Evolutionary conservation across 495 filamentous ascomycete genomes (phyloP), one percentile per base, ranked within the genome.

Genomic region (Entonaema liquescens): DNA sequence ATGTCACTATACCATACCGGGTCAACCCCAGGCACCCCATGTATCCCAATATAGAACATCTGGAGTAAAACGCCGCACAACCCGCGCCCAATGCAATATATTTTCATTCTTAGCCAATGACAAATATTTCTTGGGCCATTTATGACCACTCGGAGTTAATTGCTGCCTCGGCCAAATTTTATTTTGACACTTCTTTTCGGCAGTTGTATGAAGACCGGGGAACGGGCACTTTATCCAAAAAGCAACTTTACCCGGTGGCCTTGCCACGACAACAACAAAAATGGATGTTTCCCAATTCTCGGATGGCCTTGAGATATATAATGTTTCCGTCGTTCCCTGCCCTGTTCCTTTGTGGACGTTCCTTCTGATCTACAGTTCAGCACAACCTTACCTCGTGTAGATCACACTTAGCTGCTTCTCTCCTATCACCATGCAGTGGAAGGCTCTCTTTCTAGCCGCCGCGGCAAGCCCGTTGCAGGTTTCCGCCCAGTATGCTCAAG

Each of bases 401-500:
- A 72, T 68, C 65, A 36, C 33, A 65, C 42, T 58, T 54, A 67
- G 69, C 54, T 61, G 60, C 60, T 56, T 55, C 49, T 57, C 44
- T 29, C 21, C 35, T 23, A 49, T 58, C 55, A 68, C 60, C n/a
- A 72, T 72, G 70, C 70, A 68, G 70, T 72, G 65, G 70, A 72
- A 72, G 70, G 52, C 61, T 47, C 60, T 73, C 52, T 36, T 68
- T 57, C 49, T 73, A 23, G 65, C 65, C 28, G 70, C 65, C 38
- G 70, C 70, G 70, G 65, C 65, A 35, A 65, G 64, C 60, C 70
- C 70, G 62, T 65, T 61, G 60, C 70, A 72, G 13, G 70, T 65
- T 42, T 64, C 65, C 8, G 70, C 70, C 1, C 70, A 73, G 61
- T 73, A 65, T 68, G 70, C 70, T 49, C 60, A 56, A 31, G 70